phyloP scores from a whole-genome alignment of 345 rosid species.

The Eucalyptus lansdowneana region DNA sequence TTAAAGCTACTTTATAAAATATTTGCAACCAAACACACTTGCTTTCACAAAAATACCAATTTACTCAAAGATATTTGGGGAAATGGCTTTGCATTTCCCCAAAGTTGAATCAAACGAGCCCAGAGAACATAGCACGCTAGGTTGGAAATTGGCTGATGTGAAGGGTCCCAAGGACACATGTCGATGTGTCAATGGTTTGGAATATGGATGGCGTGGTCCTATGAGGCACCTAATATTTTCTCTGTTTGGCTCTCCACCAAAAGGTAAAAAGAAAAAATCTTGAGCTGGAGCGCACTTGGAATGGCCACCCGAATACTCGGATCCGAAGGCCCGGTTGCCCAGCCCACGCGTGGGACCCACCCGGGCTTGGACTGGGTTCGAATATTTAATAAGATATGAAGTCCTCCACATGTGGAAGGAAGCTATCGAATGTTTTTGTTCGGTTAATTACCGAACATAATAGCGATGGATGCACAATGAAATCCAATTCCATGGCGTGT shows the following conservation, averaged over 20 bases:
- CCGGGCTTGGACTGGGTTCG: neutral
- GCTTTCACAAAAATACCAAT: too few relatives aligned
- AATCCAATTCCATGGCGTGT: neutral
- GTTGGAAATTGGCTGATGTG: too few relatives aligned
- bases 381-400: neutral
- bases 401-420: neutral
- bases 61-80: too few relatives aligned
- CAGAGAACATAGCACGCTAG: too few relatives aligned
- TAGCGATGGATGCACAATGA: neutral
- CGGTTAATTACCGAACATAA: neutral
- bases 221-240: too few relatives aligned
- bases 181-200: too few relatives aligned
- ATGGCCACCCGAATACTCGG: neutral
- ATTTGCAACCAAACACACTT: too few relatives aligned
- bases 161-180: too few relatives aligned
- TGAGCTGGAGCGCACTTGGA: neutral
- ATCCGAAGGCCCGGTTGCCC: neutral
- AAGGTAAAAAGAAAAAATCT: neutral
- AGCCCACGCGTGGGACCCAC: neutral
- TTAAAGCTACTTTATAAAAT: too few relatives aligned
- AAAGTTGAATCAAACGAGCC: too few relatives aligned
- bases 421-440: neutral
- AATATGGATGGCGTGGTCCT: too few relatives aligned
- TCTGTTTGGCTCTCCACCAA: neutral
- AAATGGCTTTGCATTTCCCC: too few relatives aligned